Percentiles rank a stretch among this genome's conserved stretches.
Evolutionary conservation across 805 yeast genomes (phyloP).

Genomic region (Saturnispora ahearnii): DNA sequence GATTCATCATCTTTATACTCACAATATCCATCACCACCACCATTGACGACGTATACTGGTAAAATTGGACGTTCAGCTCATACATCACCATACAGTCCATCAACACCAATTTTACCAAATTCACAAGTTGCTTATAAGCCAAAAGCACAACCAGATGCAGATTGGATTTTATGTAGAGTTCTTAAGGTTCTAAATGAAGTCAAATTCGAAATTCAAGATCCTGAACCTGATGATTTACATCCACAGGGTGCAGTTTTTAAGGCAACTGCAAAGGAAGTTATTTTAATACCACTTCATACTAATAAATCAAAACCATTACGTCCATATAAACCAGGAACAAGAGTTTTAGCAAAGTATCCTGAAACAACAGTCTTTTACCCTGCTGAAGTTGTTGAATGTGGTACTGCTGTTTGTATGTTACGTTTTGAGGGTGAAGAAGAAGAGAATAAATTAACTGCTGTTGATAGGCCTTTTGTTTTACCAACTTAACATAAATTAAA

Average conservation of each 20-base stretch:
- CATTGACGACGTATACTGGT: conserved; percentile 10
- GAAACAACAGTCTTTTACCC: conserved; percentile 96
- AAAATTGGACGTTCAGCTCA: conserved; percentile 16
- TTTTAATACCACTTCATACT: conserved; percentile 46
- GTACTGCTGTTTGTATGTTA: conserved; percentile 70
- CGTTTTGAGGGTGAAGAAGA: conserved; percentile 97
- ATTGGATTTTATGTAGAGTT: conserved; percentile 96
- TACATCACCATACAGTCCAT: conserved; percentile 16
- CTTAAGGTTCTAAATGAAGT: conserved; percentile 40
- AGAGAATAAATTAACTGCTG: conserved; percentile 90
- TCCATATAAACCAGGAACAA: conserved; percentile 64
- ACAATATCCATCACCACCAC: conserved; percentile 12
- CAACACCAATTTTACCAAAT: conserved; percentile 31
- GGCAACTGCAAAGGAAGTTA: conserved; percentile 72
- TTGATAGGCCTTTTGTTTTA: conserved; percentile 72
- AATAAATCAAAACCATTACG: conserved; percentile 26
- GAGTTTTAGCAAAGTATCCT: conserved; percentile 89
- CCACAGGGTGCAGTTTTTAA: conserved; percentile 81
- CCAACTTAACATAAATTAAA: conserved; percentile 29
- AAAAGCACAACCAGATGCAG: conserved; percentile 53
- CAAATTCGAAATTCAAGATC: conserved; percentile 86
- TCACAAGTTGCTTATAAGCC: conserved; percentile 86
- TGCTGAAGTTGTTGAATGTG: conserved; percentile 78
- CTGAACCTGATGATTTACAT: conserved; percentile 92
- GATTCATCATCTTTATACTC: neutral